Evolutionary conservation across 306 rosid species (phyloP).

Genomic region (Fragaria iinumae): DNA sequence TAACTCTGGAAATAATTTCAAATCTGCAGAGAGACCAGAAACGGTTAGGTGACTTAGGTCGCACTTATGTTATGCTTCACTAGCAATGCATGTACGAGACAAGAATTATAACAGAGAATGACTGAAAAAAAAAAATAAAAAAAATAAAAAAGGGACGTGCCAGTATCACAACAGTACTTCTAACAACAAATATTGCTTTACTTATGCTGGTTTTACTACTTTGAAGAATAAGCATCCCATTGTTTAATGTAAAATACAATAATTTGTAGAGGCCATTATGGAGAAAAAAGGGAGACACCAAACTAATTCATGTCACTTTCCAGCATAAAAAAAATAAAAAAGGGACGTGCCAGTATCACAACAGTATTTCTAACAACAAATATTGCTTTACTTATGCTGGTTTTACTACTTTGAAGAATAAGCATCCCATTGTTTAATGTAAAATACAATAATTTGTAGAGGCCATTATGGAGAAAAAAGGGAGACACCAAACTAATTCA

Average conservation of each 20-base stretch:
- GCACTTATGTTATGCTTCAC: conserved; percentile 14
- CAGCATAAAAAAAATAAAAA: background rate
- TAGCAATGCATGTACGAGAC: background rate
- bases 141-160: background rate
- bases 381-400: background rate
- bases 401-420: background rate
- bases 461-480: background rate
- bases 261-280: background rate
- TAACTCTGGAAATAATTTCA: conserved; percentile 58
- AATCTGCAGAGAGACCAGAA: conserved; percentile 47
- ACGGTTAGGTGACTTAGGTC: conserved; percentile 2
- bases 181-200: background rate
- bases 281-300: background rate
- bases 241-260: background rate
- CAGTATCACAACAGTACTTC: background rate
- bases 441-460: background rate
- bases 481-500: background rate
- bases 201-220: background rate
- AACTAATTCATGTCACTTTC: background rate
- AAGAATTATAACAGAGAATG: background rate
- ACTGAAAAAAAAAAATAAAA: background rate
- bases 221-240: background rate
- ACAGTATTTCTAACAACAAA: background rate
- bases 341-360: background rate
- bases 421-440: background rate